Conservation (phyloP, 2,329 filamentous ascomycete genomes). For the Cladosporium sp. region DNA sequence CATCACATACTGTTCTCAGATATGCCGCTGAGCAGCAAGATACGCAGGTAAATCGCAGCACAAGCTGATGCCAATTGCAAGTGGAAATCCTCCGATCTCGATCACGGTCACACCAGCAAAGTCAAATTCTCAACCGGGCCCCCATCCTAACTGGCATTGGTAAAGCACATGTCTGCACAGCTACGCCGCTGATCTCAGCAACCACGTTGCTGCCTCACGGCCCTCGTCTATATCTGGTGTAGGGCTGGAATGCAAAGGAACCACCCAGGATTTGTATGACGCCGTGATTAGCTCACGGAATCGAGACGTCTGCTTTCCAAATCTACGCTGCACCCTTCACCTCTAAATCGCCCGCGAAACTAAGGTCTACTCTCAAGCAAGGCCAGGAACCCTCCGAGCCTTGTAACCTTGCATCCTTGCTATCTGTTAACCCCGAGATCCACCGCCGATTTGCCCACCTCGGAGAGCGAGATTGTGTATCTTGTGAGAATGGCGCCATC, state of each 20-base stretch:
- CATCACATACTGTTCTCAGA: neutral
- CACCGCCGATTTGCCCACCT: neutral
- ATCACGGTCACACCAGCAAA: constrained; percentile 16
- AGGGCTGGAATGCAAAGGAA: constrained; percentile 11
- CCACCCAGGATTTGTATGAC: constrained; percentile 15
- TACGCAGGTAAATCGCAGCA: neutral
- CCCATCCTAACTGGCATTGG: constrained; percentile 14
- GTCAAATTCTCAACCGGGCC: constrained; percentile 17
- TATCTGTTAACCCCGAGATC: neutral
- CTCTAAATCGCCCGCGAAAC: neutral
- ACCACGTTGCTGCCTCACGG: neutral
- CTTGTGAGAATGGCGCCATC: constrained; percentile 19
- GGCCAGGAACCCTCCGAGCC: neutral
- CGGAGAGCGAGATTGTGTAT: neutral
- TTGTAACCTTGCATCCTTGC: neutral
- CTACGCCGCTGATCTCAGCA: constrained; percentile 19
- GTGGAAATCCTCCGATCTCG: neutral
- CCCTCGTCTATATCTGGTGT: constrained; percentile 6
- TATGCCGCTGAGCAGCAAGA: neutral
- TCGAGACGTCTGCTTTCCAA: neutral
- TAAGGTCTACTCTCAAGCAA: neutral
- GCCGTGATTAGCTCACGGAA: constrained; percentile 10
- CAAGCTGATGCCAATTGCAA: constrained; percentile 1
- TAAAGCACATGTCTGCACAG: constrained; percentile 13
- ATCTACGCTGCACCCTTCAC: neutral